Evolutionary conservation across 495 filamentous ascomycete species (phyloP), one percentile per base, ranked within the genome.

Genomic region (Pseudomonodictys pantanalensis): DNA sequence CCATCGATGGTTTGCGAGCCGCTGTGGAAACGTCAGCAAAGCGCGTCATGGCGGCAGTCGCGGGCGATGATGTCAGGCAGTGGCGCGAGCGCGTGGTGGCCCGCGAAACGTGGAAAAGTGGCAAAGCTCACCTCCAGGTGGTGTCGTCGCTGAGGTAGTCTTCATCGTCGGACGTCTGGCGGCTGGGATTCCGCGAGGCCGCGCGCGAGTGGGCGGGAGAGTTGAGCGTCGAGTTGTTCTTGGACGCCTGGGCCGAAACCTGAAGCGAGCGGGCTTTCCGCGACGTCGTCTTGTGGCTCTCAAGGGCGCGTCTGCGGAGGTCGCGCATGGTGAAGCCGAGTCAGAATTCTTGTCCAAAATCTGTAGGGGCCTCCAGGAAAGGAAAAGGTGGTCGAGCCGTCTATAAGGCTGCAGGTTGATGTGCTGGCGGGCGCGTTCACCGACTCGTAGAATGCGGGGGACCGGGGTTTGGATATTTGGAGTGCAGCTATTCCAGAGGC

Each of bases 221-320:
- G 65, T 73, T 78, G 26, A 78, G 79, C 35, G 81, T 80, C 1
- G 88, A 91, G 65, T 72, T 78, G 20, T 75, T 76, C 44, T 83
- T 82, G 2, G 87, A 91, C 2, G 78, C 82, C 26, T 82, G 77
- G 15, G 80, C 78, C 1, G 89, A 89, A 10, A 83, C 83, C 44
- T 84, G 80, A 46, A 83, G 80, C 12, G 88, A 89, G 47, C 84
- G 86, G 6, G 91, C 91, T 75, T 96, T 96, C 69, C 87, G 85
- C 32, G 93, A 97, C 47, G 93, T 79, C 32, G 92, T 98, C 78
- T 98, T 98, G 70, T 85, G 84, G 75, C 86, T 89, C 77, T 92
- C 88, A 23, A 89, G 79, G 30, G 88, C 90, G 71, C 89, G 89
- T 69, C 92, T 86, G 66, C 89, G 83, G 52, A 97, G 81, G 67